These are phyloP conservation scores for Cavenderia fasciculata DNA, from an alignment of 78 protist genomes.

Conservation along the genomic window DNA sequence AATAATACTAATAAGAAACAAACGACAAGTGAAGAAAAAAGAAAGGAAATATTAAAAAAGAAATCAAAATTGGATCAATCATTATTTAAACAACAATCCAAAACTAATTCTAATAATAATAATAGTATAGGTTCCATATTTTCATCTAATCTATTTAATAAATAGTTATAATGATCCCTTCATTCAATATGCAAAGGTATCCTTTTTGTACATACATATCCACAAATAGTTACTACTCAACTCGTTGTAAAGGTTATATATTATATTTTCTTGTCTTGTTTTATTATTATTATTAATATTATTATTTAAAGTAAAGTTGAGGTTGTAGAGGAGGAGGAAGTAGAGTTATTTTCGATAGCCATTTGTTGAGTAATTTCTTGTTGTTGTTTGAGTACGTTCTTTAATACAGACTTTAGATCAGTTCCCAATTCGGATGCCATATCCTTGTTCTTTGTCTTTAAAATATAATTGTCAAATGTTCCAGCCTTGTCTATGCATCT, in stretches of 20 bases:
- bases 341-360: background rate
- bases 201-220: background rate
- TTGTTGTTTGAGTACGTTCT: background rate
- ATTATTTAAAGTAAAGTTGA: background rate
- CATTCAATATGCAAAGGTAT: background rate
- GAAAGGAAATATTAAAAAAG: conserved; percentile 14
- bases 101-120: background rate
- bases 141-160: conserved; percentile 13
- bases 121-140: background rate
- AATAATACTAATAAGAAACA: too few species aligned
- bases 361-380: background rate
- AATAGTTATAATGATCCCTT: background rate
- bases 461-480: conserved; percentile 59
- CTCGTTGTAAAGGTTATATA: background rate
- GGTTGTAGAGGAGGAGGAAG: background rate
- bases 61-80: conserved; percentile 57
- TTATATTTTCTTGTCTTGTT: background rate
- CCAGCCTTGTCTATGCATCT: conserved; percentile 76
- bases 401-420: conserved; percentile 42
- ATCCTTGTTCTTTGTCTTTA: conserved; percentile 57
- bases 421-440: conserved; percentile 64
- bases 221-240: background rate
- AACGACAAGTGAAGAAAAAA: conserved; percentile 9
- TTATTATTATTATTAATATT: conserved; percentile 10
- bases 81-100: conserved; percentile 4